Evolutionary conservation across 495 filamentous ascomycete genomes (phyloP).

Genomic region (Podospora sp.): DNA sequence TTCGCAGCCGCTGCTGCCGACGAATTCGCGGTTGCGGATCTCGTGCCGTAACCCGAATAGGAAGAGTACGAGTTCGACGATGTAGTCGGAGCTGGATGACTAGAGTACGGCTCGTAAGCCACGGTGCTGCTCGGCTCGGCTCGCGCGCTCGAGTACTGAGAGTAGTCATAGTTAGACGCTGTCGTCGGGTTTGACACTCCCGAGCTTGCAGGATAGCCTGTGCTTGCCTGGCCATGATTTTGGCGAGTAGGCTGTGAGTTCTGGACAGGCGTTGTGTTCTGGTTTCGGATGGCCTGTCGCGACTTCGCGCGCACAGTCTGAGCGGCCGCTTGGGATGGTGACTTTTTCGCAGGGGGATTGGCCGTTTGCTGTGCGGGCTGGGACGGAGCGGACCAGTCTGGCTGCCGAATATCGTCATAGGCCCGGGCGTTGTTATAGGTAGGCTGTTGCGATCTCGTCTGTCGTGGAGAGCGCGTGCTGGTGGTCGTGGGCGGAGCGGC

Average conservation of each 20-base stretch:
- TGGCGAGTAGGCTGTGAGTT: slow-evolving; percentile 2
- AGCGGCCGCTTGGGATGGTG: slow-evolving; percentile 25
- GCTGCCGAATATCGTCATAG: slow-evolving; percentile 31
- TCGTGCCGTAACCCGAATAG: slow-evolving; percentile 25
- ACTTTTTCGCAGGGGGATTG: slow-evolving; percentile 20
- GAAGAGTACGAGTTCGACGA: slow-evolving; percentile 28
- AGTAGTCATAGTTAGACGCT: slow-evolving; percentile 27
- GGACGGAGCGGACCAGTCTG: slow-evolving; percentile 23
- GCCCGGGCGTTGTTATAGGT: slow-evolving; percentile 13
- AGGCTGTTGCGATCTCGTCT: slow-evolving; percentile 18
- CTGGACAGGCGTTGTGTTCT: slow-evolving; percentile 29
- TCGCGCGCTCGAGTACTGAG: slow-evolving; percentile 25
- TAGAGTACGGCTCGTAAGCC: slow-evolving; percentile 32
- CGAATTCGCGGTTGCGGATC: slow-evolving; percentile 20
- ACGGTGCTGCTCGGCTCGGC: slow-evolving; percentile 26
- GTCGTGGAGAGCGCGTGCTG: slow-evolving; percentile 27
- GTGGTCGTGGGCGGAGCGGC: slow-evolving; percentile 3
- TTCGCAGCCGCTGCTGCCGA: slow-evolving; percentile 19
- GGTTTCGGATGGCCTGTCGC: slow-evolving; percentile 28
- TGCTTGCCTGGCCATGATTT: background rate
- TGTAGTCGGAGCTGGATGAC: slow-evolving; percentile 15
- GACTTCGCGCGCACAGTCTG: slow-evolving; percentile 30
- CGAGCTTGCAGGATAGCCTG: slow-evolving; percentile 12
- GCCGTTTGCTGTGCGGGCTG: slow-evolving; percentile 19
- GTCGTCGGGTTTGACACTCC: slow-evolving; percentile 20